phyloP scores from a whole-genome alignment of 495 filamentous ascomycete genomes.

The Penicillium maclennaniae region DNA sequence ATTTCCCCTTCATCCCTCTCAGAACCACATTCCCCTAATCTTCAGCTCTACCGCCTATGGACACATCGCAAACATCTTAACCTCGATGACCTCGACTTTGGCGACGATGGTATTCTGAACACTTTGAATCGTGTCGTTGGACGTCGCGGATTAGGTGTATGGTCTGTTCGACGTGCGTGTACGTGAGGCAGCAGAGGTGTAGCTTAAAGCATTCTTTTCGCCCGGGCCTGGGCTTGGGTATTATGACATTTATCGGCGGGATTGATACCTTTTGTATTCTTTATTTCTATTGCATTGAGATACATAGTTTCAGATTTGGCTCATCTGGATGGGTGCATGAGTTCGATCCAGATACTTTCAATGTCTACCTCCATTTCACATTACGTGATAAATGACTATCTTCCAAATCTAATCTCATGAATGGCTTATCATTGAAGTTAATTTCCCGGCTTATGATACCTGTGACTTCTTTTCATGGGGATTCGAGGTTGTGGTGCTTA shows the following conservation, averaged over 20 bases:
- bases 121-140: constrained; percentile 76
- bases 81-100: constrained; percentile 90
- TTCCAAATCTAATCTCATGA: too few species aligned
- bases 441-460: too few species aligned
- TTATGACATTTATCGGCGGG: neutral
- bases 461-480: too few species aligned
- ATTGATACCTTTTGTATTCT: neutral
- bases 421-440: too few species aligned
- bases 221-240: neutral
- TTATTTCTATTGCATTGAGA: neutral
- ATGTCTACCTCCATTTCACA: too few species aligned
- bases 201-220: neutral
- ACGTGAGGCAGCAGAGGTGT: constrained; percentile 1
- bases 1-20: constrained; percentile 20
- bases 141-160: constrained; percentile 73
- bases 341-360: too few species aligned
- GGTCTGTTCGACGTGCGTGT: constrained; percentile 53
- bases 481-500: neutral
- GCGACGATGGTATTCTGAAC: constrained; percentile 69
- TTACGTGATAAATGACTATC: too few species aligned
- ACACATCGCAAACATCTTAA: constrained; percentile 71
- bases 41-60: constrained; percentile 64
- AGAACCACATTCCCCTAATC: constrained; percentile 8
- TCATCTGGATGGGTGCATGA: too few species aligned
- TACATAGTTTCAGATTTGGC: too few species aligned